Base-by-base conservation (phyloP, 225 moss, liverwort and hornwort genomes). In the Sphagnum contortum region DNA sequence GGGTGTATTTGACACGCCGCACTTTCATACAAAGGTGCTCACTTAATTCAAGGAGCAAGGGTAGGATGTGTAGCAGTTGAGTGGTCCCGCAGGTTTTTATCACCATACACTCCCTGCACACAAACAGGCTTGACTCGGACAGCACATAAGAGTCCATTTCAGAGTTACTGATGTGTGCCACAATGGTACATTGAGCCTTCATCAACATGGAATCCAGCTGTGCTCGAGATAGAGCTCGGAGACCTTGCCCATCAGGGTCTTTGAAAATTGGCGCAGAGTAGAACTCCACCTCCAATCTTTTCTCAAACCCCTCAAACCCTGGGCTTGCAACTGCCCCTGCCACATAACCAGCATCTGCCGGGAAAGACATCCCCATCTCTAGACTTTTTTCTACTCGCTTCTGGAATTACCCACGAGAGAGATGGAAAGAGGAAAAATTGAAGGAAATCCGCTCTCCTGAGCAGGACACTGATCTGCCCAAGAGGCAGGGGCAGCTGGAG, bases 261-360 rank as follows among this genome's bases (percentile, higher is more conserved):
- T 70, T 63, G 60, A 88, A 91, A 3, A 88, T 75, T 3, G 91
- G 83, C 2, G 85, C 88, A 3, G 87, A 61, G 46, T 87, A 64
- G n/a, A 94, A 94, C 65, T 83, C 84, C 0, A 94, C 74, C 49
- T 94, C 94, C 50, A 94, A 65, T 71, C 94, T 74, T 75, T 94
- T 94, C 77, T 94, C 94, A 48, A 88, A 94, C 47, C 91, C 94
- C 78, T 94, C 91, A 44, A 94, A 94, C 29, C 88, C 88, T 12
- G 82, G 79, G 63, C 80, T 80, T 3, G 84, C 81, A 7, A 77
- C 71, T 2, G 74, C 61, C 10, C 68, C 71, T 3, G 56, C 63
- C 51, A 56, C 67, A 8, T 71, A 66, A 5, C 66, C 66, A 57
- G 60, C 44, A 29, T 84, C 80, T 29, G 64, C 62, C 46, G 64